phyloP scores from a whole-genome alignment of 208 protist species.

The Ichthyophonus hoferi region DNA sequence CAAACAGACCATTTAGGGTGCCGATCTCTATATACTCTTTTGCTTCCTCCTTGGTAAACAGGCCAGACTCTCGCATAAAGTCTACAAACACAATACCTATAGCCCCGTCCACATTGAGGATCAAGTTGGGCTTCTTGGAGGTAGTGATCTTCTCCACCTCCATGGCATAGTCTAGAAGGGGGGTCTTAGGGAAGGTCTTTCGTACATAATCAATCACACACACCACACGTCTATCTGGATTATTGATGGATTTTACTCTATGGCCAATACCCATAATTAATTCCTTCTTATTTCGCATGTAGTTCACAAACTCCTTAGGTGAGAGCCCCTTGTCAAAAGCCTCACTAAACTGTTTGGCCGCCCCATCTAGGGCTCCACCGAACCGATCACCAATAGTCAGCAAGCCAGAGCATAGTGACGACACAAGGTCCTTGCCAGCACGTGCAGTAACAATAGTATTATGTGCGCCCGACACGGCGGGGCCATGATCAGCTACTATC shows the following conservation, averaged over 20 bases:
- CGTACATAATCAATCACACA: constrained; percentile 66
- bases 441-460: constrained; percentile 76
- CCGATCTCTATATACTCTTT: constrained; percentile 68
- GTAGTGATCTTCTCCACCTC: constrained; percentile 70
- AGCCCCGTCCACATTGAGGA: constrained; percentile 77
- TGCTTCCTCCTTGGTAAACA: constrained; percentile 74
- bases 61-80: constrained; percentile 63
- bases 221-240: constrained; percentile 72
- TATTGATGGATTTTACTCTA: constrained; percentile 69
- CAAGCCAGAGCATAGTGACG: constrained; percentile 69
- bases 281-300: constrained; percentile 63
- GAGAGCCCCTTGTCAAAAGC: constrained; percentile 57
- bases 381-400: constrained; percentile 74
- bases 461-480: constrained; percentile 73
- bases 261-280: constrained; percentile 77
- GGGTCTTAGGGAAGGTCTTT: constrained; percentile 58
- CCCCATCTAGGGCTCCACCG: constrained; percentile 71
- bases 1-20: constrained; percentile 75
- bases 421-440: constrained; percentile 77
- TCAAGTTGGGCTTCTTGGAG: constrained; percentile 75
- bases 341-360: constrained; percentile 54
- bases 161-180: constrained; percentile 64
- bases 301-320: constrained; percentile 69
- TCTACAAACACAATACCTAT: constrained; percentile 73
- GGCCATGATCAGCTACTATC: constrained; percentile 75